Percentiles rank a stretch among this genome's conserved stretches.
phyloP scores from a whole-genome alignment of 305 asterid species.

The Fraxinus sp. region DNA sequence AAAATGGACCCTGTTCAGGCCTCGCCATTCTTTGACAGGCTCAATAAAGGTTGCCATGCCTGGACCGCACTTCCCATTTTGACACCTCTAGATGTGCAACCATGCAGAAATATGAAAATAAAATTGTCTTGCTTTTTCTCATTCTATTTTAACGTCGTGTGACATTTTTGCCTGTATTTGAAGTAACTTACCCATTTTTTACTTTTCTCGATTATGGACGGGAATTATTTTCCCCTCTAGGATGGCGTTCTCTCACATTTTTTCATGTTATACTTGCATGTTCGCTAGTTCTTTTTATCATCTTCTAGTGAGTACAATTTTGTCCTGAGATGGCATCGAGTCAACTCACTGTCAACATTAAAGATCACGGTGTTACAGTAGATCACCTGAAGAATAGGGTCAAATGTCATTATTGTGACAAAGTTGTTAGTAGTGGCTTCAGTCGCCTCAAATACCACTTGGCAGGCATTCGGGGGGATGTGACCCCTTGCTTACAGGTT shows the following conservation, averaged over 20 bases:
- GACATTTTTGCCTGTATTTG: not conserved
- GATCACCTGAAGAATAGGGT: constrained; percentile 25
- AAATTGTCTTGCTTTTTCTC: not conserved
- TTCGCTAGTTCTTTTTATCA: not conserved
- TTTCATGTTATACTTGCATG: not conserved
- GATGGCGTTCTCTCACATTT: not conserved
- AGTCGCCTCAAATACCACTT: constrained; percentile 29
- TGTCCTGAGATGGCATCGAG: not conserved
- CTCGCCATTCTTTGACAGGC: not conserved
- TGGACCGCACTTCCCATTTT: not conserved
- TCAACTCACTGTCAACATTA: constrained; percentile 2
- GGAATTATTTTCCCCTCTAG: not conserved
- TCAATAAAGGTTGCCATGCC: not conserved
- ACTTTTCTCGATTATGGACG: not conserved
- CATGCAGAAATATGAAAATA: not conserved
- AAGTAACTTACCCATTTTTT: not conserved
- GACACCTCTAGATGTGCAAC: not conserved
- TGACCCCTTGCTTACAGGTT: constrained; percentile 21
- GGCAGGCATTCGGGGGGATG: constrained; percentile 32
- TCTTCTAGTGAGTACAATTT: not conserved
- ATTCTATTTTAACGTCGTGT: not conserved
- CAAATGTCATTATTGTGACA: constrained; percentile 28
- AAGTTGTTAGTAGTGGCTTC: constrained; percentile 25
- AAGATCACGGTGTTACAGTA: constrained; percentile 25
- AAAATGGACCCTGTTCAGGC: not conserved